phyloP scores from a whole-genome alignment of 495 filamentous ascomycete species.

The Hypoxylon crocopeplum region DNA sequence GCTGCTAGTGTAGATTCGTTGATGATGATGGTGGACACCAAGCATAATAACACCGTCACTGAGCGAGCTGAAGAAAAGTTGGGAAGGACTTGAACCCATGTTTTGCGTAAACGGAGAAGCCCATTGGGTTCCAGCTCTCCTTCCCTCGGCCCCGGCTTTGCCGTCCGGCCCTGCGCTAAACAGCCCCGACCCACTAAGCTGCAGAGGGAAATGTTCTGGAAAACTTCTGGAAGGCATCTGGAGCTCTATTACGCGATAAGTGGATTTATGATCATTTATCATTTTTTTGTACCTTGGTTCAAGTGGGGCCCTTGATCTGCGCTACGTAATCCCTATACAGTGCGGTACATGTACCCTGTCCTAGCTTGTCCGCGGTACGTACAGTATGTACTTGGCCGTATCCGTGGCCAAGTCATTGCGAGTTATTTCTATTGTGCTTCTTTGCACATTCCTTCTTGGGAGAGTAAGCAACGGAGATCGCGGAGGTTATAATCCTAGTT shows the following conservation, averaged over 20 bases:
- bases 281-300: neutral
- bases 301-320: slow-evolving; percentile 15
- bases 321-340: slow-evolving; percentile 37
- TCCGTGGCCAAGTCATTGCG: too few species aligned
- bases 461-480: slow-evolving; percentile 33
- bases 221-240: slow-evolving; percentile 30
- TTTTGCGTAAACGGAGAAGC: slow-evolving; percentile 16
- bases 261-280: neutral
- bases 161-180: slow-evolving; percentile 29
- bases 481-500: slow-evolving; percentile 19
- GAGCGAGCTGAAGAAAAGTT: neutral
- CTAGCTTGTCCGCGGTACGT: too few species aligned
- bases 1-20: too few species aligned
- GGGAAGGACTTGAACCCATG: slow-evolving; percentile 16
- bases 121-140: slow-evolving; percentile 26
- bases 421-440: neutral
- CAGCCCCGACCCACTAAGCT: slow-evolving; percentile 10
- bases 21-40: too few species aligned
- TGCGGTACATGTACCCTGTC: neutral
- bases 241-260: slow-evolving; percentile 9
- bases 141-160: slow-evolving; percentile 27
- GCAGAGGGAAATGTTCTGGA: slow-evolving; percentile 36
- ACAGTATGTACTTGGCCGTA: too few species aligned
- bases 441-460: slow-evolving; percentile 29
- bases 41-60: too few species aligned